Base-by-base conservation (phyloP, 768 basidiomycete species). In the Leucocoprinus sp. region DNA sequence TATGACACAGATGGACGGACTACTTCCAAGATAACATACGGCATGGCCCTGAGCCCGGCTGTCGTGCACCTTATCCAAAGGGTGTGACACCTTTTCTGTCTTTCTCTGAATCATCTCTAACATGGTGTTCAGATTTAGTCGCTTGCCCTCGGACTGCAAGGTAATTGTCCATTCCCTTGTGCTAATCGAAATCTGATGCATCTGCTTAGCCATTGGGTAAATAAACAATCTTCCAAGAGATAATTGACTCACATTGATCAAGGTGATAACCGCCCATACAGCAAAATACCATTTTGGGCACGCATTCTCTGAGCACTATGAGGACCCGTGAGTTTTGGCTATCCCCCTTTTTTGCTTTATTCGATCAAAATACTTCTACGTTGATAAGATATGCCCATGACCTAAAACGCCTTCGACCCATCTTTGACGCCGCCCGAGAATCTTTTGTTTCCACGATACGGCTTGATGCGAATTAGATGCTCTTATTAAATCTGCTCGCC, bases 71-170 rank as follows among this genome's bases (percentile, higher is more conserved):
- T 34, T 80, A 78, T 12, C 71, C 80, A 6, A 67, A 82, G 61
- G 81, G 82, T 82, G 52, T 43, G 60, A 31, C n/a, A 31, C 9
- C 9, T 50, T 14, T 9, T 37, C 49, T 19, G 23, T 43, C 42
- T 12, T 14, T 9, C 41, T 7, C 27, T 29, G 17, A 8, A 28
- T 34, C 1, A 35, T 12, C 44, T 39, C 23, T 24, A 17, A 50
- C 27, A 34, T 24, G 11, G 29, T 41, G 42, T 3, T 27, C 52
- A 84, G 84, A 84, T 57, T 64, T 80, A 19, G 82, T 83, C 18
- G 78, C 83, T n/a, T 86, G 84, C 55, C 84, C 84, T 15, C 67
- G 83, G 42, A 67, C 69, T 18, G 78, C 79, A 27, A 77, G 80
- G 81, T 82, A 58, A 57, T 69, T 55, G 40, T 36, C 12, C 22